These are phyloP conservation scores for Cladophialophora chaetospira DNA, from an alignment of 2,329 filamentous ascomycete genomes.

Conservation along the genomic window DNA sequence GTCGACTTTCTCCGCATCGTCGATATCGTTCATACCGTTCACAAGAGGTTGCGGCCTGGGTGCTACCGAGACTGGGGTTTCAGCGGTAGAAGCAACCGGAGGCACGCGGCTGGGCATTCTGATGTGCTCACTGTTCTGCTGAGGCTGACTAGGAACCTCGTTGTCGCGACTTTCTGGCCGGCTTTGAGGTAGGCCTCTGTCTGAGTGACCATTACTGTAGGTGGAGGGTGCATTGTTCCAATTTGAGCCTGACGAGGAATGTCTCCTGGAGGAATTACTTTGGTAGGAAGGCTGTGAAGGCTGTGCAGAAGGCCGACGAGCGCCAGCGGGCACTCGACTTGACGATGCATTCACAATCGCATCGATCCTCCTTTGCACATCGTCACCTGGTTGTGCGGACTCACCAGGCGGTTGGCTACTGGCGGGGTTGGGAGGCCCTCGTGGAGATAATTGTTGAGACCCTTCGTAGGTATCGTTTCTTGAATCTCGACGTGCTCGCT, in stretches of 20 bases:
- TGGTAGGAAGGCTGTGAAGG: not conserved
- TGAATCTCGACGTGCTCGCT: slow-evolving; percentile 23
- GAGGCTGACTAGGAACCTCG: slow-evolving; percentile 10
- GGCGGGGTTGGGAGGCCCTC: slow-evolving; percentile 7
- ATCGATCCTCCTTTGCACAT: slow-evolving; percentile 42
- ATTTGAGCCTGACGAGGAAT: slow-evolving; percentile 16
- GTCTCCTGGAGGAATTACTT: slow-evolving; percentile 16
- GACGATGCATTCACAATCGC: slow-evolving; percentile 37
- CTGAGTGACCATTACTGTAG: slow-evolving; percentile 25
- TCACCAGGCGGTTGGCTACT: slow-evolving; percentile 11
- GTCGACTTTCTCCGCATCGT: slow-evolving; percentile 36
- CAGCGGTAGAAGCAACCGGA: slow-evolving; percentile 14
- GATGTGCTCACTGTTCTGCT: slow-evolving; percentile 7
- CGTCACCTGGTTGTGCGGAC: slow-evolving; percentile 30
- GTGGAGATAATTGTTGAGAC: slow-evolving; percentile 24
- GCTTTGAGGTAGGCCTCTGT: slow-evolving; percentile 20
- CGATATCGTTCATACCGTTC: slow-evolving; percentile 23
- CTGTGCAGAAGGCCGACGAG: slow-evolving; percentile 24
- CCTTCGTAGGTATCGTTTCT: slow-evolving; percentile 30
- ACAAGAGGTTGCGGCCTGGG: not conserved
- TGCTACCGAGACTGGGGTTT: not conserved
- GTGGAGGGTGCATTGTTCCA: slow-evolving; percentile 16
- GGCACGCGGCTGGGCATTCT: slow-evolving; percentile 2
- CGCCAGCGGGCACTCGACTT: slow-evolving; percentile 25
- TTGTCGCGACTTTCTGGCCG: slow-evolving; percentile 18